Evolutionary conservation across 192 early-diverging fungal genomes (phyloP), one percentile per base, ranked within the genome.

Genomic region (Umbelopsis sp.): DNA sequence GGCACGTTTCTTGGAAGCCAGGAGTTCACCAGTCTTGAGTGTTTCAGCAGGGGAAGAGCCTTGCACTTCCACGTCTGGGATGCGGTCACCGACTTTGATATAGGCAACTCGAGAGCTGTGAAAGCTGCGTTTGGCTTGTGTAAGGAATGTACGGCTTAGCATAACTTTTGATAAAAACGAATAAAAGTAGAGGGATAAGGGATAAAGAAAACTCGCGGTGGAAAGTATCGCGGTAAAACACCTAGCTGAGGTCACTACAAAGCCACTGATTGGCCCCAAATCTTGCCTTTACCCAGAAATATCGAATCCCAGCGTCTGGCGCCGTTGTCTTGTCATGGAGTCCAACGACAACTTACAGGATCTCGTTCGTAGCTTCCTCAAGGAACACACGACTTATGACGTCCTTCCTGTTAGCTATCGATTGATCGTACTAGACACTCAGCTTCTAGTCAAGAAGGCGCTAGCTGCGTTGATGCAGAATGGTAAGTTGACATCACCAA

Each of bases 391-490:
- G 2, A 92, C 94, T 23, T 97, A 97, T 72, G 95, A 97, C 79
- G 88, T 96, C 52, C 82, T 97, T 49, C 93, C 94, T 44, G 93
- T 93, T 49, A 93, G 91, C 74, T 95, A 92, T 74, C 90, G 95
- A 55, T 79, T 97, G 22, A 93, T 97, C 73, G 94, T 98, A 6
- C 84, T 98, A 41, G 97, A 98, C 74, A 94, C 92, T 15, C 86
- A 89, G 15, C 84, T 98, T 73, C 83, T 93, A 44, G 91, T 98
- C 47, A 93, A 95, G 73, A 98, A 95, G 75, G 97, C 95, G 46
- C 81, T 98, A 35, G 89, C 93, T 2, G 91, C 94, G 18, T 79
- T 98, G 48, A 87, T 97, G n/a, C 97, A 97, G 72, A 95, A 98
- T 71, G 94, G 96, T 95, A 89, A 73, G 83, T 37, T 46, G 30